Conservation (phyloP, 805 yeast species). For the Candida verbasci region DNA sequence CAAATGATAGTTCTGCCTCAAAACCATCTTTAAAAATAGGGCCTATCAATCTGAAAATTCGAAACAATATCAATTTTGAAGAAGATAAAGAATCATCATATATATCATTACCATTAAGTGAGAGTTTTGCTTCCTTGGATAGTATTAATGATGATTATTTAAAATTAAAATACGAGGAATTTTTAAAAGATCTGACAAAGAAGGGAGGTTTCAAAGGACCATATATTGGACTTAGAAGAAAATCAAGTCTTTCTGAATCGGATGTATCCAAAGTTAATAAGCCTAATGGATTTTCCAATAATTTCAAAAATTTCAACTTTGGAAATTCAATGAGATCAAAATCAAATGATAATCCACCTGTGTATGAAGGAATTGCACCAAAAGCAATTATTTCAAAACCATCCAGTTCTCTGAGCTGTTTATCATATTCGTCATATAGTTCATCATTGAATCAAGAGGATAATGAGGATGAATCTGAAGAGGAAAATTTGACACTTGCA, state of each 20-base stretch:
- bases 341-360: constrained; percentile 1
- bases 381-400: constrained; percentile 7
- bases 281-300: constrained; percentile 21
- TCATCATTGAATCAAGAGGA: constrained; percentile 11
- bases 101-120: constrained; percentile 62
- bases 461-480: constrained; percentile 19
- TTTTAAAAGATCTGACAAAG: constrained; percentile 11
- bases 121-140: constrained; percentile 75
- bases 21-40: constrained; percentile 19
- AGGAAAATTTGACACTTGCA: constrained; percentile 42
- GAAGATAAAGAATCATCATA: constrained; percentile 54
- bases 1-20: background rate
- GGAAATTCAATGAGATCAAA: constrained; percentile 19
- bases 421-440: constrained; percentile 13
- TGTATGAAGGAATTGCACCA: constrained; percentile 16
- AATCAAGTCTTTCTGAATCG: constrained; percentile 10
- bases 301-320: constrained; percentile 34
- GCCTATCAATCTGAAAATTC: background rate
- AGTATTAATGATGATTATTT: constrained; percentile 59
- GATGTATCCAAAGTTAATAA: constrained; percentile 4
- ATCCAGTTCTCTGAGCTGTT: constrained; percentile 10
- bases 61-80: background rate
- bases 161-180: constrained; percentile 34
- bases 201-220: background rate
- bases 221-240: constrained; percentile 1